Evolutionary conservation across 257 asterid genomes (phyloP), one percentile per base, ranked within the genome.

Genomic region (Solanum appendiculatum): DNA sequence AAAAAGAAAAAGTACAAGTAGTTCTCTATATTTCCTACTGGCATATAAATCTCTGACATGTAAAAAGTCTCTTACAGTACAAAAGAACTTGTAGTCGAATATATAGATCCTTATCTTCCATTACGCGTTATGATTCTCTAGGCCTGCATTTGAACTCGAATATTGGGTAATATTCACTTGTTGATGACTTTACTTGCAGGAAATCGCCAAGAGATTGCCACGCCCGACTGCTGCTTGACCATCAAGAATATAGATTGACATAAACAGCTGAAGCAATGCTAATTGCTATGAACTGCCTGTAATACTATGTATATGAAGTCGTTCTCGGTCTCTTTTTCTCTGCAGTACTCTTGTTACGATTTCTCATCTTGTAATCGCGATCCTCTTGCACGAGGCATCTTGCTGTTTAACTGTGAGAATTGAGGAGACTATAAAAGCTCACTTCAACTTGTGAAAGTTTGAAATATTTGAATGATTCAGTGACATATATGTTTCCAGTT

Each of bases 181-280:
- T 21, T 66, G 82, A 36, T 77, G 84, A 44, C 64, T 48, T 39
- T n/a, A 83, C 86, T 89, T 81, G 36, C 95, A 95, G 98, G 98
- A 95, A 87, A 93, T 95, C 11, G 98, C 96, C 9, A 95, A 94
- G 91, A 93, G 97, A 86, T 91, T 95, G 63, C 98, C 98, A 0
- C 95, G 96, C 39, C 94, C 98, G 18, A 42, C 95, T n/a, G 86
- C 92, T 82, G 85, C 94, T 44, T 94, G 92, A 94, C 39, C 36
- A 64, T 82, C 40, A 69, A 85, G 60, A 56, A 31, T 33, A 58
- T 81, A 66, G 20, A 51, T 58, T 27, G 36, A 81, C 82, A 68
- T 83, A 11, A 25, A 42, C n/a, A 36, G 51, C 20, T n/a, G 63
- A 87, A 74, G 89, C 74, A 72, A 40, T 88, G 86, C 87, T 87